Evolutionary conservation across 2,329 filamentous ascomycete genomes (phyloP).

Genomic region (Fusarium pilosicola): DNA sequence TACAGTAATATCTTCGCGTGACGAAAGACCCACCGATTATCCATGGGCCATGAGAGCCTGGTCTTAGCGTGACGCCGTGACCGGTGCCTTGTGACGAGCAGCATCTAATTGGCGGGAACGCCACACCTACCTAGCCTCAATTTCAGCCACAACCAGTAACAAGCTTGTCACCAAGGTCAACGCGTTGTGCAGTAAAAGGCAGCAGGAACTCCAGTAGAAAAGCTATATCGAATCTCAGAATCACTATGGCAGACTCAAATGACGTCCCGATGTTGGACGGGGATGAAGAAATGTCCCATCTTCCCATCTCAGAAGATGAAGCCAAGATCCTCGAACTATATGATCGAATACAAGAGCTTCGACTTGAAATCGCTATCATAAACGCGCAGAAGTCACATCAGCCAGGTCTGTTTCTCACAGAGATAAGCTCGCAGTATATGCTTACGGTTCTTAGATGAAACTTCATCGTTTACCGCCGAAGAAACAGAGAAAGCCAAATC

Average conservation of each 20-base stretch:
- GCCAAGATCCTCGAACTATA: constrained; percentile 74
- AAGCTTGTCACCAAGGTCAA: constrained; percentile 4
- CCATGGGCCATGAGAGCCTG: constrained; percentile 36
- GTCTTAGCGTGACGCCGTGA: constrained; percentile 49
- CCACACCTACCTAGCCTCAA: constrained; percentile 29
- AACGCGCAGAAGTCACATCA: constrained; percentile 56
- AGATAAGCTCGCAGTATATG: neutral
- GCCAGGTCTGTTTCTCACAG: constrained; percentile 45
- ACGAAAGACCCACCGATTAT: constrained; percentile 35
- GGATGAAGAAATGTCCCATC: constrained; percentile 50
- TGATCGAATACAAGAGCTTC: constrained; percentile 75
- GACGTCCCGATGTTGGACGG: constrained; percentile 44
- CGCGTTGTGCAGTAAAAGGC: constrained; percentile 12
- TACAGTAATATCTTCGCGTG: constrained; percentile 39
- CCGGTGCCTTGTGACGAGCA: constrained; percentile 47
- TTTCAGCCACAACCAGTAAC: constrained; percentile 24
- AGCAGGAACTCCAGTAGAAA: neutral
- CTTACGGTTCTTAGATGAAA: constrained; percentile 31
- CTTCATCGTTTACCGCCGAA: constrained; percentile 56
- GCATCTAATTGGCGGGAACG: constrained; percentile 29
- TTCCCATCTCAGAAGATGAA: constrained; percentile 74
- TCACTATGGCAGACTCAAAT: constrained; percentile 43
- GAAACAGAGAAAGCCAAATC: constrained; percentile 68
- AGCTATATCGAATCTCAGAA: neutral
- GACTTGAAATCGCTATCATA: constrained; percentile 76